Percentiles rank a stretch among this genome's conserved stretches.
Evolutionary conservation across 495 filamentous ascomycete genomes (phyloP).

Genomic region (Tuber calosporum): DNA sequence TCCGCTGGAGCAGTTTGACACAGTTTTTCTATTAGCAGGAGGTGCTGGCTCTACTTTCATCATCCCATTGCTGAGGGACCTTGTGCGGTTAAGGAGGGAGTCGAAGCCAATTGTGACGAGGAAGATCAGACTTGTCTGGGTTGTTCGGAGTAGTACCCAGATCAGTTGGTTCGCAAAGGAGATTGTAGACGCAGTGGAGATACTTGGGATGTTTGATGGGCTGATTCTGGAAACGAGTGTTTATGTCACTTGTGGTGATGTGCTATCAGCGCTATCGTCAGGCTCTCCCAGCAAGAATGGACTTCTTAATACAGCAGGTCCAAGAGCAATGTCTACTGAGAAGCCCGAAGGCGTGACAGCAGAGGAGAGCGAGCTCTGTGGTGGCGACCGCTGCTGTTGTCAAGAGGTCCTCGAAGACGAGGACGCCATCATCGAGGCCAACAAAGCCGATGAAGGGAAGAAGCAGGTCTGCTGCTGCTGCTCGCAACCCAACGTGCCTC

Average conservation of each 20-base stretch:
- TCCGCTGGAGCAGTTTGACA: slow-evolving; percentile 54
- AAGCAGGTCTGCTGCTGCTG: slow-evolving; percentile 30
- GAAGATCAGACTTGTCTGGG: slow-evolving; percentile 63
- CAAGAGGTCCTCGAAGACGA: slow-evolving; percentile 49
- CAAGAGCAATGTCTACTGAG: neutral
- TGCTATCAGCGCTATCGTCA: slow-evolving; percentile 11
- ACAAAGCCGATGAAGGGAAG: neutral
- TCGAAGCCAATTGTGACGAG: slow-evolving; percentile 52
- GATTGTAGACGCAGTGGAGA: slow-evolving; percentile 53
- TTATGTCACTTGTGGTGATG: slow-evolving; percentile 56
- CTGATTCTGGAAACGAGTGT: slow-evolving; percentile 51
- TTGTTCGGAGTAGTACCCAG: slow-evolving; percentile 62
- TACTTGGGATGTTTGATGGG: slow-evolving; percentile 44
- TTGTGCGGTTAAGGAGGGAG: slow-evolving; percentile 41
- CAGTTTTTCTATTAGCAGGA: slow-evolving; percentile 53
- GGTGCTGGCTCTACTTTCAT: slow-evolving; percentile 55
- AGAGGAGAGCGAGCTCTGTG: slow-evolving; percentile 28
- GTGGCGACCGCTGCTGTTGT: slow-evolving; percentile 51
- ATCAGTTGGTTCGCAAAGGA: slow-evolving; percentile 61
- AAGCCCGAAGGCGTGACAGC: neutral
- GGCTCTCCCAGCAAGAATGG: slow-evolving; percentile 13
- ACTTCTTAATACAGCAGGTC: neutral
- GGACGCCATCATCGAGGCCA: slow-evolving; percentile 42
- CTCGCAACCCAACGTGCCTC: neutral
- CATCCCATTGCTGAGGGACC: slow-evolving; percentile 52